These are phyloP conservation scores for Russula sp. DNA, from an alignment of 768 basidiomycete species.

Conservation along the genomic window DNA sequence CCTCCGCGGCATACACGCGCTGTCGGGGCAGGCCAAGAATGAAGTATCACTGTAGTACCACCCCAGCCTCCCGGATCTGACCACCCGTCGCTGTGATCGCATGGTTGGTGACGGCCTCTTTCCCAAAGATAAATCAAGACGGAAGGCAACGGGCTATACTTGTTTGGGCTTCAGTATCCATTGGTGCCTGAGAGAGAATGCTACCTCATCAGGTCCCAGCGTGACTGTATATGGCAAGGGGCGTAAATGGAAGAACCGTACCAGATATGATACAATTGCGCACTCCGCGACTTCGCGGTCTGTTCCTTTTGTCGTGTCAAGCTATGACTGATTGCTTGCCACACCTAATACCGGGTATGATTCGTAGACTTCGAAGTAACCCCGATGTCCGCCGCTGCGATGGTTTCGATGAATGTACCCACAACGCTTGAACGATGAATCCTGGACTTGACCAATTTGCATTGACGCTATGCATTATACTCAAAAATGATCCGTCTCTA, in stretches of 20 bases:
- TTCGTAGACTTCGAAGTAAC: background rate
- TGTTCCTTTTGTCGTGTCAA: background rate
- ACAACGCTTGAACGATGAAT: background rate
- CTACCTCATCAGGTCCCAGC: background rate
- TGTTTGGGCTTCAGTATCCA: background rate
- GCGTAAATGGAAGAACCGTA: background rate
- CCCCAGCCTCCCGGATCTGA: background rate
- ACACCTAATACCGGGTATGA: background rate
- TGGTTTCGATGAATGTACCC: background rate
- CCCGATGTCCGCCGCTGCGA: background rate
- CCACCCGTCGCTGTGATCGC: background rate
- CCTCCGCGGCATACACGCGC: constrained; percentile 8
- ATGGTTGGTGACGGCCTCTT: background rate
- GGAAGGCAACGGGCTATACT: background rate
- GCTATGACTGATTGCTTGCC: background rate
- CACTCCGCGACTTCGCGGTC: background rate
- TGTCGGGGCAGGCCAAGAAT: background rate
- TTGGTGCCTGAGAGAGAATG: background rate
- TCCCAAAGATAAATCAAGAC: background rate
- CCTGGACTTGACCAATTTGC: background rate
- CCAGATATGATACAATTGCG: background rate
- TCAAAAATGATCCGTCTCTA: background rate
- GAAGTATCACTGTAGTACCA: background rate
- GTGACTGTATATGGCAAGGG: background rate
- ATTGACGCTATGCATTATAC: background rate